Evolutionary conservation across 2,329 filamentous ascomycete genomes (phyloP).

Genomic region (Stemphylium lycopersici): DNA sequence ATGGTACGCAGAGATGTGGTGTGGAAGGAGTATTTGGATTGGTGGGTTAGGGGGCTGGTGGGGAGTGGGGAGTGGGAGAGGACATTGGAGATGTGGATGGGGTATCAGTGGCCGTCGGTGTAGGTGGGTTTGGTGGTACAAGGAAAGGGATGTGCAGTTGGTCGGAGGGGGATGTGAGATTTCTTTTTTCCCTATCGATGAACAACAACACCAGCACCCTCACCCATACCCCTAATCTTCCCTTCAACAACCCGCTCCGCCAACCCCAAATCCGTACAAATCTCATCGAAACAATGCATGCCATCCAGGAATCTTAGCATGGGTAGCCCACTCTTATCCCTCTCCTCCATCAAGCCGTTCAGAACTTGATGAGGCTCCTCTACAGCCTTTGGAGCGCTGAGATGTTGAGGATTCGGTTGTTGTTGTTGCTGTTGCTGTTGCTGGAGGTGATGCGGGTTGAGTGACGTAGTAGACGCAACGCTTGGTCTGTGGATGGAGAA

Average conservation of each 20-base stretch:
- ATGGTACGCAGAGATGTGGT: conserved; percentile 15
- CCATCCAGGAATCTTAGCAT: conserved; percentile 76
- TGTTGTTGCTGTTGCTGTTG: background rate
- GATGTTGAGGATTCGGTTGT: conserved; percentile 2
- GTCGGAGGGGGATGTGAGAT: too few relatives aligned
- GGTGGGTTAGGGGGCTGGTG: conserved; percentile 16
- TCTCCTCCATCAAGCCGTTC: conserved; percentile 20
- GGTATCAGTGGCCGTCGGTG: conserved; percentile 21
- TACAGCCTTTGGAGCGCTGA: conserved; percentile 3
- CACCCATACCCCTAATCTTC: conserved; percentile 60
- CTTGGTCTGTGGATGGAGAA: conserved; percentile 29
- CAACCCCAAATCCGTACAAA: conserved; percentile 76
- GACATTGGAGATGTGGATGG: conserved; percentile 23
- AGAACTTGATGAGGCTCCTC: conserved; percentile 20
- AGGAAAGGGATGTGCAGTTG: too few relatives aligned
- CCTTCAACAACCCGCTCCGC: conserved; percentile 73
- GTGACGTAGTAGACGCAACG: conserved; percentile 19
- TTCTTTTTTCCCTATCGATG: conserved; percentile 16
- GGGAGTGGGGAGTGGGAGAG: conserved; percentile 18
- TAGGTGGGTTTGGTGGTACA: too few relatives aligned
- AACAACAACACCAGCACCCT: conserved; percentile 40
- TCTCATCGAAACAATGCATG: conserved; percentile 78
- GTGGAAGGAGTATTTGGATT: conserved; percentile 21
- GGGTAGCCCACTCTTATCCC: conserved; percentile 43
- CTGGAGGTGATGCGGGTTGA: conserved; percentile 1